Base-by-base conservation (phyloP, 257 asterid species). In the Solanum boliviense region DNA sequence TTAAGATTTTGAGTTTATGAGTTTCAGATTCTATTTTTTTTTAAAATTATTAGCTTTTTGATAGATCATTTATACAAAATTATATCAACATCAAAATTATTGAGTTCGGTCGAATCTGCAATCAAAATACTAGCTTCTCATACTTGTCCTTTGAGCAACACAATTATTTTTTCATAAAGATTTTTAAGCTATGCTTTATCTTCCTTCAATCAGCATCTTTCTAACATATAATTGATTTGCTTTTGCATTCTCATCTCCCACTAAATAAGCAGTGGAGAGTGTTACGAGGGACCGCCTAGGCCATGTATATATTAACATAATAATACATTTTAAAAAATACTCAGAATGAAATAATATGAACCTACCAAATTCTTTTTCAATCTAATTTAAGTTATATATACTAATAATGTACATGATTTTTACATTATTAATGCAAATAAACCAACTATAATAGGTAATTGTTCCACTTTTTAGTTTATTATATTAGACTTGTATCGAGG, bases 221-320 rank as follows among this genome's bases (percentile, higher is more conserved):
- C 41, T 25, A 46, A 52, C 46, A 46, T 70, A 75, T 82, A 83
- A 82, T 41, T 32, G 86, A 48, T 82, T 44, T 67, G 73, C 67
- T 68, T 87, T 71, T 31, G 78, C 88, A 88, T 60, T 84, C 82
- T 89, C 94, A 90, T 86, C 92, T 48, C 88, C 91, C 93, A 91
- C 91, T 89, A 56, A 56, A 90, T 84, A 88, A 58, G 27, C 20
- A 82, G 70, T 82, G 62, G 85, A 44, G 67, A 44, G 39, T 79
- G 52, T 58, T 58, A 58, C 2, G 16, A 79, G 65, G 84, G 67
- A 44, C 67, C 65, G 8, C 67, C 25, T 15, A 15, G 34, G 78
- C 13, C 41, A 71, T 7, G 12, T 39, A 13, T 27, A 79, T 78
- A 18, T 9, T 20, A 34, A 34, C 46, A 44, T 44, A 20, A 5